Base-by-base conservation (phyloP, 768 basidiomycete species). In the Suillus variegatus region DNA sequence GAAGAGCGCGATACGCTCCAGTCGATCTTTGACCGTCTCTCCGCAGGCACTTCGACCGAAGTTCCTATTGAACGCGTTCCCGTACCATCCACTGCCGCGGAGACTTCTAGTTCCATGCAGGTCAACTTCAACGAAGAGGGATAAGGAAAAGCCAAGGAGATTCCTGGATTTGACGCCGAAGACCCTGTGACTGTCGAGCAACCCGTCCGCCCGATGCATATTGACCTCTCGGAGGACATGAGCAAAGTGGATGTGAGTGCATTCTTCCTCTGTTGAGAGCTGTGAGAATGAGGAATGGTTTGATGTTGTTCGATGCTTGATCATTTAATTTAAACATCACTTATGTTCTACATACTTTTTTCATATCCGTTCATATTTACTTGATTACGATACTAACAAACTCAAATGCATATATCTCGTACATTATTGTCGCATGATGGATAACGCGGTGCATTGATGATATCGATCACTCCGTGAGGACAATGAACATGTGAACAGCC, bases 61-160 rank as follows among this genome's bases (percentile, higher is more conserved):
- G 35, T 6, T 32, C 64, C 49, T 13, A 43, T 14, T 3, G 20
- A 32, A 56, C 55, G 6, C n/a, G 13, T 22, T 56, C 43, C 47
- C 41, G 49, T 60, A 12, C 55, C 70, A 35, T 47, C 64, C 13
- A 6, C 54, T n/a, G 35, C 49, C 18, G 25, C 60, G 22, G 20
- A 57, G 36, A n/a, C n/a, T 22, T 22, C 54, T 55, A 32, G 18
- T 20, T 13, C 54, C 65, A 18, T 5, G 35, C n/a, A 28, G 56
- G 16, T 16, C 7, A 28, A 61, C 18, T 38, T 22, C 14, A 18
- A 63, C 7, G 57, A 41, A 22, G 28, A 40, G 25, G 25, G 12
- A 14, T 82, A 84, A 61, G 82, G 79, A n/a, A 82, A 83, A 64
- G 76, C 54, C 18, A 82, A 79, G 62, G 70, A 69, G 12, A 49